Evolutionary conservation across 1,284 basidiomycete species (phyloP), one percentile per base, ranked within the genome.

Genomic region (Ustilago esculenta): DNA sequence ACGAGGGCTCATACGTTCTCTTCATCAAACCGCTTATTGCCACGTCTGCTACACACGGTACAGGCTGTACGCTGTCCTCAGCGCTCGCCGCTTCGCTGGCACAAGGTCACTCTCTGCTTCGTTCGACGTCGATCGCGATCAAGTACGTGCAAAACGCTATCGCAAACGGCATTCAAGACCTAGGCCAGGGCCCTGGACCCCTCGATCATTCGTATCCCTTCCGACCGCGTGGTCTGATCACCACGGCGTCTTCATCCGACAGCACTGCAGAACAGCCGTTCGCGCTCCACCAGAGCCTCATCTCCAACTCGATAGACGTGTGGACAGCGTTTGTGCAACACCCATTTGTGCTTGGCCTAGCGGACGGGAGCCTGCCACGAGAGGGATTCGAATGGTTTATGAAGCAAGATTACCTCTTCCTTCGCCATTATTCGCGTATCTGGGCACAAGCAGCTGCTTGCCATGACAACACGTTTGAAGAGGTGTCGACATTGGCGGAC

Each of bases 31-130:
- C 73, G 4, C 45, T 59, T 14, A 39, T 79, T 3, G 37, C 41
- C 6, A 63, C 75, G 0, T 49, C 27, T 3, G 70, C 73, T 4
- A 80, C 94, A 0, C 94, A 97, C 78, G 94, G 94, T 1, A 97
- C 94, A 0, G 94, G 94, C 1, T 98, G 94, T 81, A 97, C 94
- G 0, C 85, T 97, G 9, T 90, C 89, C 34, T 89, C 93, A 0
- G 92, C 92, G 0, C 86, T 96, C 14, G 89, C 90, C 1, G 89
- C 88, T 46, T 85, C 85, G 20, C 83, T 93, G 12, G 88, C 87
- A 0, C 84, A 84, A 33, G 88, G 88, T 32, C 72, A 76, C 72
- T 79, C 72, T 88, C 88, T 91, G 23, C 78, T 83, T 1, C 85
- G 88, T 11, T 90, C 91, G 0, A 86, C 87, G 0, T 81, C 84